phyloP scores from a whole-genome alignment of 176 grass and related monocot genomes.

The Ensete glaucum region DNA sequence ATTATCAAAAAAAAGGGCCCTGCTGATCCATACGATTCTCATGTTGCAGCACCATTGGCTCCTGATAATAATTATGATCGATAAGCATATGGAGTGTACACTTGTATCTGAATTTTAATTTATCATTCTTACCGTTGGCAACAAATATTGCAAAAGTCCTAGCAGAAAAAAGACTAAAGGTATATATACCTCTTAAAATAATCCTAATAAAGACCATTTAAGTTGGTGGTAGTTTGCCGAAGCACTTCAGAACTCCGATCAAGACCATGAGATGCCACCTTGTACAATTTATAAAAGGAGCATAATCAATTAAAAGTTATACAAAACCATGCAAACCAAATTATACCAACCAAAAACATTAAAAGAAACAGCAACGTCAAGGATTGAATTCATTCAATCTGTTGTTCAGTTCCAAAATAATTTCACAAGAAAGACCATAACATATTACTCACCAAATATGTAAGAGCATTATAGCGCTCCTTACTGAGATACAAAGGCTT shows the following conservation, averaged over 20 bases:
- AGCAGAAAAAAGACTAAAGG: background rate
- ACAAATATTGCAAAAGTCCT: background rate
- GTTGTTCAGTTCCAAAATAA: background rate
- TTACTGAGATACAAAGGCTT: slow-evolving; percentile 90
- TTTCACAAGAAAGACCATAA: slow-evolving; percentile 7
- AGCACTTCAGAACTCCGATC: slow-evolving; percentile 91
- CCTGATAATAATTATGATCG: background rate
- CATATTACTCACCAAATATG: slow-evolving; percentile 54
- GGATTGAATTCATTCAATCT: background rate
- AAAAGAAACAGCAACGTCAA: background rate
- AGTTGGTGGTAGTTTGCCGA: slow-evolving; percentile 69
- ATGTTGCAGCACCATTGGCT: background rate
- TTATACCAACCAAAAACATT: background rate
- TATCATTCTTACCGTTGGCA: background rate
- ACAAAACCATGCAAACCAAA: slow-evolving; percentile 3
- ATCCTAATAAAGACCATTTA: slow-evolving; percentile 55
- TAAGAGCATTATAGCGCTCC: slow-evolving; percentile 86
- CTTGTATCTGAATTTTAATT: background rate
- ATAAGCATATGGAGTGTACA: background rate
- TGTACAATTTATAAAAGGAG: slow-evolving; percentile 20
- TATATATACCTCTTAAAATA: background rate
- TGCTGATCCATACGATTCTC: background rate
- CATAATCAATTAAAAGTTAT: slow-evolving; percentile 10
- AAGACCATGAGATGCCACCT: slow-evolving; percentile 96
- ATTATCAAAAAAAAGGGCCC: no score